Evolutionary conservation across 208 protist species (phyloP).

Genomic region (Acanthamoeba royreba): DNA sequence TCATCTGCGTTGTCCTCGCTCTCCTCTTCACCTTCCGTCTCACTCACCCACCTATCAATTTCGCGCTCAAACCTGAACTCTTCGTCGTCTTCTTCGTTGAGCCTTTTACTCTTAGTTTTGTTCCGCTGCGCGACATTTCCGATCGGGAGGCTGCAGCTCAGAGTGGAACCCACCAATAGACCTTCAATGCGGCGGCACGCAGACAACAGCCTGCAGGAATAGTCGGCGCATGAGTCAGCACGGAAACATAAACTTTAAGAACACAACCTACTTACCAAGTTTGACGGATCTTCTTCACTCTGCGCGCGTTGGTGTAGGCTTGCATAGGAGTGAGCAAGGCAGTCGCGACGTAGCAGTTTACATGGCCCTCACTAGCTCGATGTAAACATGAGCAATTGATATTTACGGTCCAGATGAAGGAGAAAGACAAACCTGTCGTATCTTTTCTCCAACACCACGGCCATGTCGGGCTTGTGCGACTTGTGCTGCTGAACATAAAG

Average conservation of each 20-base stretch:
- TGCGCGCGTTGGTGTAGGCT: background rate
- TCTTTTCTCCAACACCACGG: background rate
- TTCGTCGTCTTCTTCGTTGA: background rate
- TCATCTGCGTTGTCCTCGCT: background rate
- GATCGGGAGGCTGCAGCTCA: background rate
- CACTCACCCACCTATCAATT: constrained; percentile 17
- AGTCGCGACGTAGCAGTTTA: background rate
- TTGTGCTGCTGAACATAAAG: background rate
- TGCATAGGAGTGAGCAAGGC: background rate
- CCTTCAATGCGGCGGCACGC: background rate
- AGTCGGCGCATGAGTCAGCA: background rate
- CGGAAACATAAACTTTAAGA: background rate
- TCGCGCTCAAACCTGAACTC: background rate
- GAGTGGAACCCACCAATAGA: background rate
- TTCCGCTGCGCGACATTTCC: background rate
- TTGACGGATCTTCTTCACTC: constrained; percentile 26
- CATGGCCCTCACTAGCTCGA: background rate
- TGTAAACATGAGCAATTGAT: background rate
- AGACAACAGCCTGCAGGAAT: background rate
- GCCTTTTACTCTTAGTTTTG: background rate
- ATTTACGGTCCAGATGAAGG: background rate
- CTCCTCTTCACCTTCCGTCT: background rate
- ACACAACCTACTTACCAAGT: background rate
- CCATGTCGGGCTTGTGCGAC: background rate
- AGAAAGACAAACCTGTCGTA: background rate